Conservation (phyloP, 331 rosid genomes). For the Prunus yedoensis region DNA sequence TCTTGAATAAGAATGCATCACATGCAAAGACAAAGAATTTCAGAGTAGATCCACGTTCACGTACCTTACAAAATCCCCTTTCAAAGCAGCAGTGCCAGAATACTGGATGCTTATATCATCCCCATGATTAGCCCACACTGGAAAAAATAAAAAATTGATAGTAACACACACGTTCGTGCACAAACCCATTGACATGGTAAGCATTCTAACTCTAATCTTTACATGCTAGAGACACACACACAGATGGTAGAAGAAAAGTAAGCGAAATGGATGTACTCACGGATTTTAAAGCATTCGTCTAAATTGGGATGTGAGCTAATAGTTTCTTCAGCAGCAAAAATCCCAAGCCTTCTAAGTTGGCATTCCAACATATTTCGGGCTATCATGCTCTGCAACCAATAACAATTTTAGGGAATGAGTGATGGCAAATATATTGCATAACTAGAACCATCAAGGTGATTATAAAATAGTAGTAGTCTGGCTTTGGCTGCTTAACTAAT, state of each 20-base stretch:
- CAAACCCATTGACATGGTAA: not conserved
- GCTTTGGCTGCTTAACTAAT: not conserved
- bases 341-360: slow-evolving; percentile 92
- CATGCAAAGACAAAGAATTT: not conserved
- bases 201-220: not conserved
- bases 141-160: slow-evolving; percentile 27
- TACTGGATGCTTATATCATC: slow-evolving; percentile 91
- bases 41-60: slow-evolving; percentile 25
- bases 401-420: not conserved
- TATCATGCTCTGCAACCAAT: slow-evolving; percentile 84
- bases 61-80: slow-evolving; percentile 97
- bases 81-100: slow-evolving; percentile 94
- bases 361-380: slow-evolving; percentile 81
- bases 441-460: not conserved
- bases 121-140: slow-evolving; percentile 99
- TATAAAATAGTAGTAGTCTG: not conserved
- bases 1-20: not conserved
- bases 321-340: slow-evolving; percentile 96
- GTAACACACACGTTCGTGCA: not conserved
- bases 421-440: not conserved
- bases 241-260: slow-evolving; percentile 4
- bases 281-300: slow-evolving; percentile 72
- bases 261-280: slow-evolving; percentile 49
- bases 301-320: slow-evolving; percentile 86
- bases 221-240: not conserved